Evolutionary conservation across 108 stramenopile genomes (phyloP).

Genomic region (Parmales sp.): DNA sequence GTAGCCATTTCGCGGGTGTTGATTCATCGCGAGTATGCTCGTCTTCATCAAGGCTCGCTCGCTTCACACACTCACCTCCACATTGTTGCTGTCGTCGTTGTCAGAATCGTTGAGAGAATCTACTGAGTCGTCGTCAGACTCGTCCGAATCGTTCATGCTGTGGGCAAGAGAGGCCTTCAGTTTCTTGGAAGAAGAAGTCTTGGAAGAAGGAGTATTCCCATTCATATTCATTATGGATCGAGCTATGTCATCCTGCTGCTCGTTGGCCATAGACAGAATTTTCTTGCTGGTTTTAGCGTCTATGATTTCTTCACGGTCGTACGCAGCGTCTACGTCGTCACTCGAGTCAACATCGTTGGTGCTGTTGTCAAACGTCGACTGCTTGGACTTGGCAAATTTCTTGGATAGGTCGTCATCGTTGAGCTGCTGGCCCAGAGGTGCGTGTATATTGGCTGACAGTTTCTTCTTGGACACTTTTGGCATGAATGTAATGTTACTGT

Average conservation of each 20-base stretch:
- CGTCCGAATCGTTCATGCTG: background rate
- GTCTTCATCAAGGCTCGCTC: too few species aligned
- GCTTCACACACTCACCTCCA: background rate
- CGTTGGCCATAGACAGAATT: slow-evolving; percentile 54
- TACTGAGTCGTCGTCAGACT: background rate
- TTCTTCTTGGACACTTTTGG: slow-evolving; percentile 53
- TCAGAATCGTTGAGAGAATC: slow-evolving; percentile 1
- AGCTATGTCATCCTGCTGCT: slow-evolving; percentile 51
- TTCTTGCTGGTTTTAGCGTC: slow-evolving; percentile 45
- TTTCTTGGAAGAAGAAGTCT: background rate
- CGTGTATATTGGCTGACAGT: slow-evolving; percentile 48
- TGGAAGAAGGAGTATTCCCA: background rate
- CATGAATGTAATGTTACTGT: too few species aligned
- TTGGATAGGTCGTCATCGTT: slow-evolving; percentile 53
- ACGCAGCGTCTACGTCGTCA: slow-evolving; percentile 16
- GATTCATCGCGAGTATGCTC: too few species aligned
- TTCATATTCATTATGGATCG: background rate
- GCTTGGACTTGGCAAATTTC: slow-evolving; percentile 39
- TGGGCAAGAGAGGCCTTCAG: background rate
- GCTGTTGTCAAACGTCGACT: background rate
- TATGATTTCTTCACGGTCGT: slow-evolving; percentile 37
- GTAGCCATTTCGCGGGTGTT: too few species aligned
- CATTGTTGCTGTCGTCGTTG: background rate
- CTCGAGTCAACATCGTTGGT: slow-evolving; percentile 9
- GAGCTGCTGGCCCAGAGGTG: slow-evolving; percentile 72